Base-by-base conservation (phyloP, 2,329 filamentous ascomycete genomes). In the Venturia pyrina region DNA sequence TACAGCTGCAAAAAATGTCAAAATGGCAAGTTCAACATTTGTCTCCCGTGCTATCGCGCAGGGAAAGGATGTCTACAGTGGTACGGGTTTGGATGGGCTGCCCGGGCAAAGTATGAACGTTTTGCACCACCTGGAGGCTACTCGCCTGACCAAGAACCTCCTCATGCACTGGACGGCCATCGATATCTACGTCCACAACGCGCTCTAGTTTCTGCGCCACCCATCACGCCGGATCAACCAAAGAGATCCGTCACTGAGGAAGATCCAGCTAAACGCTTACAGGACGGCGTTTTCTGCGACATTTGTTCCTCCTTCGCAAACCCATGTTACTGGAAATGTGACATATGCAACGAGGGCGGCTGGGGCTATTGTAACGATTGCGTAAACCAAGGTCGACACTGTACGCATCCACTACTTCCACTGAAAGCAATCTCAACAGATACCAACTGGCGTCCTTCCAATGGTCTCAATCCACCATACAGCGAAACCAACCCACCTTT, bases 291-390 rank as follows among this genome's bases (percentile, higher is more conserved):
- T 6, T 97, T 97, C 75, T 98, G 93, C 74, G 86, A 89, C 46
- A 83, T 84, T 61, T 97, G 93, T 74, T 79, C 83, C 21, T 80
- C 83, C 0, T 89, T 86, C 79, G 84, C 91, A 0, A 93, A 96
- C 71, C 84, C 88, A 63, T 95, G 91, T 76, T 96, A 90, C 76
- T 98, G 93, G 93, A 87, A 90, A 68, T 98, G 93, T 75, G 86
- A 89, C 67, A 75, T 83, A 34, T 98, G 93, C 77, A 96, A 96
- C 71, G 87, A 95, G 68, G 93, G 91, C 5, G 93, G 96, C 72
- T 98, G 93, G 93, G 93, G 93, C 0, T 97, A 91, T 74, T 98
- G 93, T 77, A 91, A 93, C 71, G 79, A 83, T 67, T 98, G 93
- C 70, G 91, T 96, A 40, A 93, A 93, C 67, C 87, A 88, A 74